Evolutionary conservation across 2,329 filamentous ascomycete species (phyloP).

Genomic region (Fusarium lateritium): DNA sequence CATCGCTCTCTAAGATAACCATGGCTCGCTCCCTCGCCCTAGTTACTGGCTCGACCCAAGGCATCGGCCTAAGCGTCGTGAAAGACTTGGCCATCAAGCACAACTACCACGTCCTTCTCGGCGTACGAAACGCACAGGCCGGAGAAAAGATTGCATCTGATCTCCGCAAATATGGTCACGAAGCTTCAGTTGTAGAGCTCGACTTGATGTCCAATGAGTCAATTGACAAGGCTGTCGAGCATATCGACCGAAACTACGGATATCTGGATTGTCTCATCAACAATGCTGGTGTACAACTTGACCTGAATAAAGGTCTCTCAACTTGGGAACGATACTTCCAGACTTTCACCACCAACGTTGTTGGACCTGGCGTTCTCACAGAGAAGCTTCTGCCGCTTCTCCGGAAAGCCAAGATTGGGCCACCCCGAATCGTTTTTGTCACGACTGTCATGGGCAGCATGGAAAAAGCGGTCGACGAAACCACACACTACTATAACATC

Average conservation of each 20-base stretch:
- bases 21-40: conserved; percentile 39
- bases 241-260: conserved; percentile 45
- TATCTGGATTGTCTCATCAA: conserved; percentile 56
- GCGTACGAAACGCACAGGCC: conserved; percentile 48
- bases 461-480: conserved; percentile 47
- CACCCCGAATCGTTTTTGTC: conserved; percentile 58
- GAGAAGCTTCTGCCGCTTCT: conserved; percentile 52
- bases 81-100: conserved; percentile 46
- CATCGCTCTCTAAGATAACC: not conserved
- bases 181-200: conserved; percentile 47
- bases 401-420: conserved; percentile 36
- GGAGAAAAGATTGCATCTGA: conserved; percentile 46
- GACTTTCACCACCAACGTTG: conserved; percentile 58
- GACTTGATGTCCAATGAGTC: conserved; percentile 50
- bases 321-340: conserved; percentile 55
- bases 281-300: conserved; percentile 54
- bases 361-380: conserved; percentile 51
- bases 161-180: conserved; percentile 43
- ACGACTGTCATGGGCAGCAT: conserved; percentile 56
- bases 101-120: conserved; percentile 54
- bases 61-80: conserved; percentile 41
- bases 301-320: conserved; percentile 28
- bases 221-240: conserved; percentile 44
- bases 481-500: conserved; percentile 44
- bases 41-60: conserved; percentile 45